Percentiles rank a stretch among this genome's conserved stretches.
Evolutionary conservation across 1,284 basidiomycete species (phyloP).

Genomic region (Vanrija sp.): DNA sequence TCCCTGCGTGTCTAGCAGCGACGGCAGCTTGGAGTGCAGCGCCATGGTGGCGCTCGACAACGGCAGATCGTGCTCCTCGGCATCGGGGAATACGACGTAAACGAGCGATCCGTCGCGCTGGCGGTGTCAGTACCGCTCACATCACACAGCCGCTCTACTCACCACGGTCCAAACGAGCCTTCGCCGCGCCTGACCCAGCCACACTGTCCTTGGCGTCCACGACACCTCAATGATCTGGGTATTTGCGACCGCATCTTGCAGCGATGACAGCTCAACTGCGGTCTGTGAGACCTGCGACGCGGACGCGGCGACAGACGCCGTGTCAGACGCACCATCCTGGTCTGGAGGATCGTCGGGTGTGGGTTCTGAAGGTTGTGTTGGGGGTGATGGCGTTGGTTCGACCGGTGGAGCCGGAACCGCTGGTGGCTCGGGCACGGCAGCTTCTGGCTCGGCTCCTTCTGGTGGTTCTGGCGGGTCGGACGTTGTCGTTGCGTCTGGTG

Average conservation of each 20-base stretch:
- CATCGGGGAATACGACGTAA: constrained; percentile 15
- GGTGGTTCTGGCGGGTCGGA: background rate
- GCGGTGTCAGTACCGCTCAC: background rate
- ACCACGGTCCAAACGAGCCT: constrained; percentile 32
- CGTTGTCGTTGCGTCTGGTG: too few species aligned
- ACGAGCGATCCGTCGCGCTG: constrained; percentile 32
- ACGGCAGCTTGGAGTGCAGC: constrained; percentile 10
- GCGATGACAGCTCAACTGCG: too few species aligned
- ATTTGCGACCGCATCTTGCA: too few species aligned
- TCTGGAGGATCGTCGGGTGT: too few species aligned
- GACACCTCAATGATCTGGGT: background rate
- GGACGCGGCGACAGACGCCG: too few species aligned
- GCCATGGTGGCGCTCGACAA: constrained; percentile 4
- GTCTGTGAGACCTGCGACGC: too few species aligned
- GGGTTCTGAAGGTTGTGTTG: too few species aligned
- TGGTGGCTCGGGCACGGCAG: too few species aligned
- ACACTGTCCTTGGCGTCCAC: constrained; percentile 17
- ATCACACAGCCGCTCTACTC: constrained; percentile 3
- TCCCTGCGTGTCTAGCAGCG: background rate
- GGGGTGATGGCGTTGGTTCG: too few species aligned
- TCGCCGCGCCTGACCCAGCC: constrained; percentile 15
- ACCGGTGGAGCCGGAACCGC: too few species aligned
- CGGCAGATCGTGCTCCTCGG: background rate
- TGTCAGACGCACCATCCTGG: too few species aligned
- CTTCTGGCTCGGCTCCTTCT: background rate